These are phyloP conservation scores for Fulvia fulva DNA, from an alignment of 2,329 filamentous ascomycete species.

Conservation along the genomic window DNA sequence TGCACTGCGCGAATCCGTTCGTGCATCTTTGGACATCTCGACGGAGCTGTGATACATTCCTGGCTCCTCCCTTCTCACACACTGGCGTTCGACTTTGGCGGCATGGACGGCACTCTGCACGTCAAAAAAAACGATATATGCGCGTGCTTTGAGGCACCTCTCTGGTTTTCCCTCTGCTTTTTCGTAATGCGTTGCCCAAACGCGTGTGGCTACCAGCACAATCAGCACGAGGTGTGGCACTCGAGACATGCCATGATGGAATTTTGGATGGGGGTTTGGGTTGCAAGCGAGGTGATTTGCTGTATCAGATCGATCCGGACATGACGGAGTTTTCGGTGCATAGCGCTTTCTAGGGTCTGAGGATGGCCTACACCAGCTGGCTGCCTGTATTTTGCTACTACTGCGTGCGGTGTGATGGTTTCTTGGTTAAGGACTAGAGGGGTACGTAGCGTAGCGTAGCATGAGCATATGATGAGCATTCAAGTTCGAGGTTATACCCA, in stretches of 20 bases:
- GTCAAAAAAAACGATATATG: not conserved
- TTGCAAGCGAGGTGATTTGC: conserved; percentile 1
- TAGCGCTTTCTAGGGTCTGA: not conserved
- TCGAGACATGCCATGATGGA: not conserved
- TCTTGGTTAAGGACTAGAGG: not conserved
- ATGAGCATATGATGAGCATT: conserved; percentile 1
- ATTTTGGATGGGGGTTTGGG: not conserved
- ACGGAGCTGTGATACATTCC: conserved; percentile 9
- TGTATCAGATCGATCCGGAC: conserved; percentile 5
- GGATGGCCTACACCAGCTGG: conserved; percentile 1
- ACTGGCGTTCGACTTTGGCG: conserved; percentile 18
- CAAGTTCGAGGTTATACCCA: not conserved
- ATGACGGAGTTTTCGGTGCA: conserved; percentile 10
- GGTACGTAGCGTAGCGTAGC: not conserved
- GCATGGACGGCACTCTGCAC: conserved; percentile 3
- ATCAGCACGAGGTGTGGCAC: not conserved
- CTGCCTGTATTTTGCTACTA: not conserved
- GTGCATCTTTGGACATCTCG: conserved; percentile 12
- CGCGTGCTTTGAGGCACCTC: conserved; percentile 1
- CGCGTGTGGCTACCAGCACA: not conserved
- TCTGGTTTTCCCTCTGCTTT: conserved; percentile 3
- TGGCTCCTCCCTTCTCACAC: not conserved
- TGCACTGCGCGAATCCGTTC: conserved; percentile 8
- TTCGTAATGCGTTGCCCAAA: not conserved
- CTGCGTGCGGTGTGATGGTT: not conserved